phyloP scores from a whole-genome alignment of 805 yeast genomes.

The Pichia nanzhaoensis region DNA sequence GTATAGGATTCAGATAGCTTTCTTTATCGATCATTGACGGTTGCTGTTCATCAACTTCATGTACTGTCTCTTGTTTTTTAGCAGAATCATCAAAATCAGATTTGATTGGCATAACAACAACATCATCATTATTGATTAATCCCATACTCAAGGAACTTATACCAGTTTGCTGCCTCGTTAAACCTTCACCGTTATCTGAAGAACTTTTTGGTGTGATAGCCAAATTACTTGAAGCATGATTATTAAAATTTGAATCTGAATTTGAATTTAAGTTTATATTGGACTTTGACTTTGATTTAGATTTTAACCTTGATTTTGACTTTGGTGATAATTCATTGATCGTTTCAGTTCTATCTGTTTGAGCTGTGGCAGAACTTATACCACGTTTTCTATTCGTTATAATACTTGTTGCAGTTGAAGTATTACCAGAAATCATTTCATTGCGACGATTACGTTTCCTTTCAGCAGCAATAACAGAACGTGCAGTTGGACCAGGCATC shows the following conservation, averaged over 20 bases:
- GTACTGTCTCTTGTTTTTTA: background rate
- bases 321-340: background rate
- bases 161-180: slow-evolving; percentile 5
- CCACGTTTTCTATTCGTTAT: slow-evolving; percentile 15
- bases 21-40: background rate
- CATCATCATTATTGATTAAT: slow-evolving; percentile 5
- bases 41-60: background rate
- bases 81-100: background rate
- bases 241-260: background rate
- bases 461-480: slow-evolving; percentile 41
- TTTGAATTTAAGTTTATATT: background rate
- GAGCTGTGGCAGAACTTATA: slow-evolving; percentile 13
- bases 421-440: slow-evolving; percentile 18
- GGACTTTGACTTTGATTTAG: too few relatives aligned
- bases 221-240: background rate
- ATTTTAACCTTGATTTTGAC: too few relatives aligned
- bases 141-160: slow-evolving; percentile 8
- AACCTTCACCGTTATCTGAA: background rate
- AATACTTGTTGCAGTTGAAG: slow-evolving; percentile 25
- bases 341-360: slow-evolving; percentile 16
- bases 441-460: slow-evolving; percentile 22
- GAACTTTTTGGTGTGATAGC: background rate
- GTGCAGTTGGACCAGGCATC: slow-evolving; percentile 52
- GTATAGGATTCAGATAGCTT: background rate
- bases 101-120: slow-evolving; percentile 12